phyloP scores from a whole-genome alignment of 768 basidiomycete species.

The Daedalea quercina region DNA sequence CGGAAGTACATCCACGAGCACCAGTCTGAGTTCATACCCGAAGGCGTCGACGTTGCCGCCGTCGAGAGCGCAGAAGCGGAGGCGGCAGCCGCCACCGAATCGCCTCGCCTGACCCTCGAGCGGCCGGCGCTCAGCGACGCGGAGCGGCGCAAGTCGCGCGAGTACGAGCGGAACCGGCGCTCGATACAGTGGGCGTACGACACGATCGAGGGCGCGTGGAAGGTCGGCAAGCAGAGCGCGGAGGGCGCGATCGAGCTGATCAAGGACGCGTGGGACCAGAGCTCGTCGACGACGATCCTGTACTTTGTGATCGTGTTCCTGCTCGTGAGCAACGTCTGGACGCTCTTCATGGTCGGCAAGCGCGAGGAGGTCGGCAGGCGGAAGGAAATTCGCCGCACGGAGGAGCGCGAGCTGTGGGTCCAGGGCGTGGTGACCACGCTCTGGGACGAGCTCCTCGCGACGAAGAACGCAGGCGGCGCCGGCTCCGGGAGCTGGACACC shows the following conservation, averaged over 20 bases:
- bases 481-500: neutral
- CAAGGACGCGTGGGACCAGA: slow-evolving; percentile 74
- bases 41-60: slow-evolving; percentile 58
- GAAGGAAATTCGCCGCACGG: slow-evolving; percentile 45
- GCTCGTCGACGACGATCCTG: slow-evolving; percentile 62
- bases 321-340: slow-evolving; percentile 77
- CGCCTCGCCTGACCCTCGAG: slow-evolving; percentile 7
- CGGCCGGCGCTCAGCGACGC: slow-evolving; percentile 25
- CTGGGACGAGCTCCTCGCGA: slow-evolving; percentile 57
- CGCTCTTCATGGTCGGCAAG: slow-evolving; percentile 40
- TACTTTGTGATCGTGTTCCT: slow-evolving; percentile 67
- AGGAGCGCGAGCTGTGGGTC: slow-evolving; percentile 71
- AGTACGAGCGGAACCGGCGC: slow-evolving; percentile 62
- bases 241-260: slow-evolving; percentile 72
- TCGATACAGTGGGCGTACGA: slow-evolving; percentile 87
- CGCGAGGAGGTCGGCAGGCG: slow-evolving; percentile 38
- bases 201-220: slow-evolving; percentile 70
- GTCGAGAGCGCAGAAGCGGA: slow-evolving; percentile 39
- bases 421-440: slow-evolving; percentile 65
- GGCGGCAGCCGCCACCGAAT: slow-evolving; percentile 11
- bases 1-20: slow-evolving; percentile 85
- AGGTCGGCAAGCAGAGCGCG: slow-evolving; percentile 66
- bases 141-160: slow-evolving; percentile 45
- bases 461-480: slow-evolving; percentile 28
- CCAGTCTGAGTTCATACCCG: slow-evolving; percentile 82